Conservation (phyloP, 306 rosid genomes). For the Lablab purpureus region DNA sequence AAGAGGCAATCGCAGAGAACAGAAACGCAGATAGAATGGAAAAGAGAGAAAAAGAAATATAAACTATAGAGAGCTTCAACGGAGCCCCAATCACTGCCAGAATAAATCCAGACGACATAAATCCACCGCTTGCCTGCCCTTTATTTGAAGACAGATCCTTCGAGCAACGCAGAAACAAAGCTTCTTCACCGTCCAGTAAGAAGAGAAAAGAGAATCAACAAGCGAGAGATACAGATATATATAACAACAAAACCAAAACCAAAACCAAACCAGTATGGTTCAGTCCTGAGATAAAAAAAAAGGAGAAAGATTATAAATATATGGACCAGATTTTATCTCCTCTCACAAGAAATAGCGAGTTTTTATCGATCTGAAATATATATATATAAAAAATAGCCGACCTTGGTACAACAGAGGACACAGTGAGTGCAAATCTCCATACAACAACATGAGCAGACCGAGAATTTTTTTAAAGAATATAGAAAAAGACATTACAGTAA, state of each 20-base stretch:
- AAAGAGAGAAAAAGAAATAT: conserved; percentile 1
- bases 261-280: background rate
- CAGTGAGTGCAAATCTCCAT: conserved; percentile 60
- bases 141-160: conserved; percentile 42
- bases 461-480: background rate
- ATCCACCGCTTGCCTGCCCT: conserved; percentile 50
- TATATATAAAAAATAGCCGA: conserved; percentile 31
- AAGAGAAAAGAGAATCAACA: background rate
- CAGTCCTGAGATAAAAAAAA: background rate
- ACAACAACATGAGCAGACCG: conserved; percentile 40
- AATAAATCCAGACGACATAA: conserved; percentile 87
- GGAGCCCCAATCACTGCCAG: conserved; percentile 72
- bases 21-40: background rate
- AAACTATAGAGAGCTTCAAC: conserved; percentile 62
- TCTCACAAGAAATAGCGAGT: background rate
- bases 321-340: conserved; percentile 59
- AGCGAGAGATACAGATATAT: conserved; percentile 21
- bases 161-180: background rate
- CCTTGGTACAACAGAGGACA: conserved; percentile 15
- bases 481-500: conserved; percentile 30
- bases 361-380: conserved; percentile 50
- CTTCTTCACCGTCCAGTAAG: conserved; percentile 16
- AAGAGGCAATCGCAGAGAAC: background rate
- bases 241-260: background rate
- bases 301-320: conserved; percentile 58